Conservation (phyloP, 2,329 filamentous ascomycete species). For the Nemania sp. region DNA sequence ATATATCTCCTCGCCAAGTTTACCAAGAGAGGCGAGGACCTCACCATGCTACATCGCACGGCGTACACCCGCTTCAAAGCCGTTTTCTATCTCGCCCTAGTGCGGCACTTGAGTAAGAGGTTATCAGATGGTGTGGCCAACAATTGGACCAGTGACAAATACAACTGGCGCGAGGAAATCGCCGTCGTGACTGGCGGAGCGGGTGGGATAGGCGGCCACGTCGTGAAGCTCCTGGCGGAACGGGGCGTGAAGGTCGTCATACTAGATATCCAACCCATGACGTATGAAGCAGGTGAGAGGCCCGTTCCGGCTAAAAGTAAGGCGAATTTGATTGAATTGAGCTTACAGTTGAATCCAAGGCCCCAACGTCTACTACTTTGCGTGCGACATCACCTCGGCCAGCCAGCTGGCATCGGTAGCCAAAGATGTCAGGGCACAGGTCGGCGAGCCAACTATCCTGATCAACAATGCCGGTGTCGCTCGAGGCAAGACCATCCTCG, state of each 20-base stretch:
- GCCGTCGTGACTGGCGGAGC: slow-evolving; percentile 76
- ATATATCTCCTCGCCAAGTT: slow-evolving; percentile 66
- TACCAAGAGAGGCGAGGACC: slow-evolving; percentile 63
- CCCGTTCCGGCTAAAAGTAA: neutral
- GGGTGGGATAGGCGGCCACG: slow-evolving; percentile 70
- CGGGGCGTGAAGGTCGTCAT: slow-evolving; percentile 70
- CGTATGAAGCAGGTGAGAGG: slow-evolving; percentile 34
- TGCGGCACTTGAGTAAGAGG: slow-evolving; percentile 46
- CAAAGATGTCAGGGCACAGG: slow-evolving; percentile 45
- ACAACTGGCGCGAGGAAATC: slow-evolving; percentile 71
- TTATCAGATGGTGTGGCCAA: slow-evolving; percentile 55
- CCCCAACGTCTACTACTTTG: too few relatives aligned
- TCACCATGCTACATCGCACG: slow-evolving; percentile 55
- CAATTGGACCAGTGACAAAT: slow-evolving; percentile 57
- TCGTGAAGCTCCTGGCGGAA: slow-evolving; percentile 69
- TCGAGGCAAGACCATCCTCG: slow-evolving; percentile 51
- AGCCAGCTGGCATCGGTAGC: slow-evolving; percentile 46
- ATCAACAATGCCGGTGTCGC: slow-evolving; percentile 49
- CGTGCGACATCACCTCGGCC: too few relatives aligned
- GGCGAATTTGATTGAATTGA: too few relatives aligned
- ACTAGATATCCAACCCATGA: slow-evolving; percentile 65
- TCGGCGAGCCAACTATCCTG: slow-evolving; percentile 44
- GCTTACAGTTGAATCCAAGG: too few relatives aligned
- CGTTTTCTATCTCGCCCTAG: slow-evolving; percentile 57
- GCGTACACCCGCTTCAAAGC: slow-evolving; percentile 57